These are phyloP conservation scores for Xylariaceae sp. DNA, from an alignment of 2,329 filamentous ascomycete species.

Conservation along the genomic window DNA sequence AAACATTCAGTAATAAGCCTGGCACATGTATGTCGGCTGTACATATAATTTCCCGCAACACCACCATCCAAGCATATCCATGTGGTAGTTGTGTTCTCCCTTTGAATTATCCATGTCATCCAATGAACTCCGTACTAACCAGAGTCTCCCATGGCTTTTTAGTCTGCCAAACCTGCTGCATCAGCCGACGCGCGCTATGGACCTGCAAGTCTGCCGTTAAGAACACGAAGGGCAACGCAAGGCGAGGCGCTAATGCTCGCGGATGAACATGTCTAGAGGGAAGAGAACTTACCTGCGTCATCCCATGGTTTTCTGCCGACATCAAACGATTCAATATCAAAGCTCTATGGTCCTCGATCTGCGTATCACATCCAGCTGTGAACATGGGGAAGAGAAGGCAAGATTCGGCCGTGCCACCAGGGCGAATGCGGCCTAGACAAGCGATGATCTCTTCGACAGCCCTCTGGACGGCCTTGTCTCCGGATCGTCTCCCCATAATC, in stretches of 20 bases:
- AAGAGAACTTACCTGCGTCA: slow-evolving; percentile 71
- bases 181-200: slow-evolving; percentile 65
- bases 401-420: slow-evolving; percentile 74
- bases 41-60: slow-evolving; percentile 7
- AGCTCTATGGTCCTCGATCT: slow-evolving; percentile 59
- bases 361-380: slow-evolving; percentile 78
- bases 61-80: slow-evolving; percentile 15
- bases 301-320: slow-evolving; percentile 73
- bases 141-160: slow-evolving; percentile 72
- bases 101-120: slow-evolving; percentile 49
- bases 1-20: not conserved
- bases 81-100: not conserved
- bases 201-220: slow-evolving; percentile 49
- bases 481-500: slow-evolving; percentile 67
- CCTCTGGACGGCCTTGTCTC: slow-evolving; percentile 66
- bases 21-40: not conserved
- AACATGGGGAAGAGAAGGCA: slow-evolving; percentile 84
- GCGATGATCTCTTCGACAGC: slow-evolving; percentile 69
- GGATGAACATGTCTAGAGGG: not conserved
- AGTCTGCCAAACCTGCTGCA: slow-evolving; percentile 75
- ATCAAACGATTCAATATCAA: slow-evolving; percentile 71
- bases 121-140: slow-evolving; percentile 72
- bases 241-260: not conserved
- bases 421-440: slow-evolving; percentile 66
- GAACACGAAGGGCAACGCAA: not conserved